A percentile compares a stretch with the other conserved stretches of the same genome.
Conservation (phyloP, 495 filamentous ascomycete species). For the Penicillium ochrochloron region DNA sequence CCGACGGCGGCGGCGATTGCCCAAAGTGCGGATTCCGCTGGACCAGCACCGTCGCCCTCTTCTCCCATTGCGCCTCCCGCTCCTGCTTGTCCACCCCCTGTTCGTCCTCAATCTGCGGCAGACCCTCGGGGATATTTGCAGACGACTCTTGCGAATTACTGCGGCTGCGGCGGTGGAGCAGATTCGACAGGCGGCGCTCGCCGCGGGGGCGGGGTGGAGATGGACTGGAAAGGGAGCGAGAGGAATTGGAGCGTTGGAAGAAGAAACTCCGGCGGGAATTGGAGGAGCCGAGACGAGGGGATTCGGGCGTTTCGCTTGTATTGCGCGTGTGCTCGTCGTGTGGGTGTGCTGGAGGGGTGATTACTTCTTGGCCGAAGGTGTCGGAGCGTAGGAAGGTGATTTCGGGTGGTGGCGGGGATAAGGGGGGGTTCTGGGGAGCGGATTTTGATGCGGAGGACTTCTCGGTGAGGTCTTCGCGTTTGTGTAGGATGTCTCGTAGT, state of each 20-base stretch:
- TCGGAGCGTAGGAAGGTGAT: conserved; percentile 87
- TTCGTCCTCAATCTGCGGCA: conserved; percentile 70
- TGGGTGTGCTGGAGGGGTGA: conserved; percentile 64
- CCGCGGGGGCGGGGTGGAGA: conserved; percentile 37
- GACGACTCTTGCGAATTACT: conserved; percentile 58
- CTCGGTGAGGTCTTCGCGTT: conserved; percentile 63
- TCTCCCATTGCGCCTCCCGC: conserved; percentile 74
- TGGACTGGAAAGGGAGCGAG: conserved; percentile 39
- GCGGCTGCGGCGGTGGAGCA: conserved; percentile 68
- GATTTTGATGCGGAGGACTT: conserved; percentile 14
- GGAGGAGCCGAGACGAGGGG: conserved; percentile 25
- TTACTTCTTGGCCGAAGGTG: conserved; percentile 77
- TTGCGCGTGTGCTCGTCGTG: conserved; percentile 28
- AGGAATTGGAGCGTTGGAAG: conserved; percentile 52
- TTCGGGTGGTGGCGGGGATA: conserved; percentile 57
- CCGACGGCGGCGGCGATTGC: conserved; percentile 20
- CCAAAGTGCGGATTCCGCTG: conserved; percentile 59
- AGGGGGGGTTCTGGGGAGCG: conserved; percentile 9
- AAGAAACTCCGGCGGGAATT: conserved; percentile 53
- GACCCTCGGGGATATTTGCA: conserved; percentile 73
- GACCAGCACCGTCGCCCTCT: conserved; percentile 83
- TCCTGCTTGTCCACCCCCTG: conserved; percentile 52
- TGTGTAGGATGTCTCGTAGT: conserved; percentile 73
- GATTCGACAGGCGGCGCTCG: conserved; percentile 65
- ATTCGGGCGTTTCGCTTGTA: conserved; percentile 5